A percentile compares a stretch with the other conserved stretches of the same genome.
Conservation (phyloP, 352 stramenopile genomes). For the Pythium graminicola region DNA sequence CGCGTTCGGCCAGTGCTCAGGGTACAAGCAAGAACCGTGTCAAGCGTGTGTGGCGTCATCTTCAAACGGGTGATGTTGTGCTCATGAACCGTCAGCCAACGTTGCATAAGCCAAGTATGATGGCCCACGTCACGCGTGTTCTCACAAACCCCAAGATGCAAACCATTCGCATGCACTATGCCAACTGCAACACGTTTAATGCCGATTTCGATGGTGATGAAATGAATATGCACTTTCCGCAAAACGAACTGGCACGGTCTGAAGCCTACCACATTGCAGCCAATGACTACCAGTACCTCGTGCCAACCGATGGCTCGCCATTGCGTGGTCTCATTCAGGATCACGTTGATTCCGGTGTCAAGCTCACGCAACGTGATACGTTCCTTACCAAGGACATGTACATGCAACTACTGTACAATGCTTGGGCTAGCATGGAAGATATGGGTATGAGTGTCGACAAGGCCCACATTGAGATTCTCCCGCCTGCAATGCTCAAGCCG, state of each 20-base stretch:
- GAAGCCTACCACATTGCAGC: conserved; percentile 97
- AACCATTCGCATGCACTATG: conserved; percentile 99
- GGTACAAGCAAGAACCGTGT: conserved; percentile 94
- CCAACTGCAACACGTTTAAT: conserved; percentile 98
- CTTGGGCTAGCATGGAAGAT: conserved; percentile 93
- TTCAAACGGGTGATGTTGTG: conserved; percentile 98
- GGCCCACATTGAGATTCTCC: conserved; percentile 91
- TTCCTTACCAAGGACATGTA: conserved; percentile 99
- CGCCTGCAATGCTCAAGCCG: conserved; percentile 62
- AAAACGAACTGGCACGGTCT: conserved; percentile 97
- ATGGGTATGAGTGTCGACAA: conserved; percentile 94
- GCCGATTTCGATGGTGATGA: conserved; percentile 99
- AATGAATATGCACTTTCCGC: conserved; percentile 99
- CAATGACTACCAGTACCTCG: conserved; percentile 98
- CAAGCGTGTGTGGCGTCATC: conserved; percentile 98
- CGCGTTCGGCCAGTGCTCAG: conserved; percentile 91
- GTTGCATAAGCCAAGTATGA: conserved; percentile 99
- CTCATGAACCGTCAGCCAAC: conserved; percentile 99
- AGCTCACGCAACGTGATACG: conserved; percentile 97
- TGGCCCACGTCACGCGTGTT: conserved; percentile 90
- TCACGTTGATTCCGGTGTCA: conserved; percentile 97
- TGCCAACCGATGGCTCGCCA: conserved; percentile 96
- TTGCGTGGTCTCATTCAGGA: conserved; percentile 98
- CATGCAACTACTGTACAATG: conserved; percentile 96
- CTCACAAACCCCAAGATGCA: conserved; percentile 94